Percentiles rank a stretch among this genome's conserved stretches.
phyloP scores from a whole-genome alignment of 2,329 filamentous ascomycete genomes.

The Aureobasidium pullulans region DNA sequence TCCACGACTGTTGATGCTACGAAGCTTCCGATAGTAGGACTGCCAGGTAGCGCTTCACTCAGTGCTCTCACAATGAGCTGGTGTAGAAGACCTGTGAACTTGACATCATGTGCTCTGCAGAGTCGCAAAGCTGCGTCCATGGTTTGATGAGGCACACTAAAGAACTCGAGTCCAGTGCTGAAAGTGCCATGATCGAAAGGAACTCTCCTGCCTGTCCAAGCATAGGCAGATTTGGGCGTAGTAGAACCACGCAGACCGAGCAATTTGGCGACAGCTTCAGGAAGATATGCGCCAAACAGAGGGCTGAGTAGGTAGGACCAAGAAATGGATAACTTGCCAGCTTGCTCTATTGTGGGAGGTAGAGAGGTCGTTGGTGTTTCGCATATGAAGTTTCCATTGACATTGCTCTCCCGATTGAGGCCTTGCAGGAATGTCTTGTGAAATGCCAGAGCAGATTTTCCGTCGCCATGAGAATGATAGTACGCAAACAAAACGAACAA shows the following conservation, averaged over 20 bases:
- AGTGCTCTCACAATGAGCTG: constrained; percentile 34
- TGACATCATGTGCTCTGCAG: constrained; percentile 30
- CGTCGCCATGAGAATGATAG: constrained; percentile 40
- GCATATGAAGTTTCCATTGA: not conserved
- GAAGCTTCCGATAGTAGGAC: constrained; percentile 25
- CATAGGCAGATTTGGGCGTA: constrained; percentile 23
- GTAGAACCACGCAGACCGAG: constrained; percentile 28
- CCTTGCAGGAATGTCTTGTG: constrained; percentile 34
- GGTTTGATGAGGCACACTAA: constrained; percentile 25
- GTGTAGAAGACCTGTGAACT: constrained; percentile 36
- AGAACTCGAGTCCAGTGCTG: constrained; percentile 27
- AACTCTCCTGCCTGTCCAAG: constrained; percentile 28
- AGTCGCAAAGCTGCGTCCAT: constrained; percentile 24
- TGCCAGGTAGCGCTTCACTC: not conserved
- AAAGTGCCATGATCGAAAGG: constrained; percentile 22
- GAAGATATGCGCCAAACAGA: constrained; percentile 32
- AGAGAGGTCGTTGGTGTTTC: constrained; percentile 20
- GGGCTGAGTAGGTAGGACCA: constrained; percentile 38
- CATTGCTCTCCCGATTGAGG: not conserved
- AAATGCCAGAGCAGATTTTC: constrained; percentile 35
- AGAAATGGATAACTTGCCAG: constrained; percentile 35
- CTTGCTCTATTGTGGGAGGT: constrained; percentile 32
- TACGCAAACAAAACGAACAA: constrained; percentile 35
- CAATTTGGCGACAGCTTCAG: constrained; percentile 25
- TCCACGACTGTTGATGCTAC: constrained; percentile 34